Base-by-base conservation (phyloP, 1,284 basidiomycete species). In the Boletus sp. region DNA sequence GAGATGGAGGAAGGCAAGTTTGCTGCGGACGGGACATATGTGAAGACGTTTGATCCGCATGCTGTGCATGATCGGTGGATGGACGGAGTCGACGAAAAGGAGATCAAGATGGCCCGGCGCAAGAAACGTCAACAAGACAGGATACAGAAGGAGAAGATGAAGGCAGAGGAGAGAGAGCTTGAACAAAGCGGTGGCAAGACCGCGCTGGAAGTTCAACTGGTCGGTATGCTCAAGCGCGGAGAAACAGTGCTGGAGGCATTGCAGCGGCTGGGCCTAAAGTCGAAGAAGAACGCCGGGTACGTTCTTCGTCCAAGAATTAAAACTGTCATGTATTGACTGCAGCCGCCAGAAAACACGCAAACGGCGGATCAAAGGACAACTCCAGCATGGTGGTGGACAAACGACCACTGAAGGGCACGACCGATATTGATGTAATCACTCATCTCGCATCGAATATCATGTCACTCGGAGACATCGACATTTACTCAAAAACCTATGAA, bases 1-100 rank as follows among this genome's bases (percentile, higher is more conserved):
- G 97, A 99, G 81, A 96, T 99, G 89, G 88, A 92, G 67, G 93
- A 97, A 72, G 97, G 97, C 36, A 92, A 94, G 67, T 98, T 99
- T 77, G 90, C 94, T 12, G 92, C 91, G 57, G 96, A 98, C 67
- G 97, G 97, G 48, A 86, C 76, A 58, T 98, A 96, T 72, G 83
- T 95, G 55, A 85, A 86, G 57, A 88, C 94, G 51, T 89, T 89
- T 64, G 96, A 99, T 74, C 91, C 91, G 7, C 90, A 95, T 69
- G 94, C 90, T 18, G 84, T 91, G 55, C 95, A 98, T 73, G 96
- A 99, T 75, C 83, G 84, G 33, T 99, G 97, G 97, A 91, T 99
- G 80, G 89, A 94, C 18, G 94, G 88, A 4, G 65, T 96, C 53
- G 91, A 91, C 68, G 93, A 96, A 68, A 84, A 81, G 61, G 91